These are phyloP conservation scores for Apiospora marii DNA, from an alignment of 2,329 filamentous ascomycete genomes.

Conservation along the genomic window DNA sequence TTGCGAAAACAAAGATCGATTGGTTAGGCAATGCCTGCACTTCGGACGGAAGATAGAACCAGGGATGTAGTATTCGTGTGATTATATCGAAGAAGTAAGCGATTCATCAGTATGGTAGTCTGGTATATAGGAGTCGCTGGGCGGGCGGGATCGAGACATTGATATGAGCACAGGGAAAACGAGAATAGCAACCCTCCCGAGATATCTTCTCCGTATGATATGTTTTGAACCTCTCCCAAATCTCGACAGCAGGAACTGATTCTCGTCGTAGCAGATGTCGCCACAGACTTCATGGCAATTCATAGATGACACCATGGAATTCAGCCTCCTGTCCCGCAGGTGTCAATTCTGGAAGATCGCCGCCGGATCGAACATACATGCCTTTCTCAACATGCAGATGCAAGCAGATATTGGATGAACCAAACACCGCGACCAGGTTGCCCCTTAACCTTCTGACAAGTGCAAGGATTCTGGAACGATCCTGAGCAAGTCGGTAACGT, in stretches of 20 bases:
- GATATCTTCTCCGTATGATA: not conserved
- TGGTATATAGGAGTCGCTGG: not conserved
- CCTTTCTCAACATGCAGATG: not conserved
- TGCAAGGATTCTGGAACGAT: not conserved
- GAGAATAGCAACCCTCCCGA: not conserved
- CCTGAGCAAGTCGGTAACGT: not conserved
- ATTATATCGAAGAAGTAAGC: not conserved
- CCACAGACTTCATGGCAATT: not conserved
- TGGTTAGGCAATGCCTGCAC: not conserved
- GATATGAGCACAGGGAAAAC: not conserved
- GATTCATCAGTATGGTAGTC: not conserved
- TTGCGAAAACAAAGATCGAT: not conserved
- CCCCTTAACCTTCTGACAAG: not conserved
- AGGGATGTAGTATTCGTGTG: too few species aligned
- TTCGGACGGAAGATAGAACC: too few species aligned
- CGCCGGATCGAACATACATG: not conserved
- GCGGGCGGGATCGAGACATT: not conserved
- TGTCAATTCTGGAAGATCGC: constrained; percentile 5
- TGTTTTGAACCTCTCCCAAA: not conserved
- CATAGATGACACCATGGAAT: not conserved
- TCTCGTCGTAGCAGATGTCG: not conserved
- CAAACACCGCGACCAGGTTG: not conserved
- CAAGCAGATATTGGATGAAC: not conserved
- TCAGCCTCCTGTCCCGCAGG: not conserved
- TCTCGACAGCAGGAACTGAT: not conserved